Percentiles rank a stretch among this genome's conserved stretches.
Conservation (phyloP, 2,329 filamentous ascomycete genomes). For the Aureobasidium subglaciale region DNA sequence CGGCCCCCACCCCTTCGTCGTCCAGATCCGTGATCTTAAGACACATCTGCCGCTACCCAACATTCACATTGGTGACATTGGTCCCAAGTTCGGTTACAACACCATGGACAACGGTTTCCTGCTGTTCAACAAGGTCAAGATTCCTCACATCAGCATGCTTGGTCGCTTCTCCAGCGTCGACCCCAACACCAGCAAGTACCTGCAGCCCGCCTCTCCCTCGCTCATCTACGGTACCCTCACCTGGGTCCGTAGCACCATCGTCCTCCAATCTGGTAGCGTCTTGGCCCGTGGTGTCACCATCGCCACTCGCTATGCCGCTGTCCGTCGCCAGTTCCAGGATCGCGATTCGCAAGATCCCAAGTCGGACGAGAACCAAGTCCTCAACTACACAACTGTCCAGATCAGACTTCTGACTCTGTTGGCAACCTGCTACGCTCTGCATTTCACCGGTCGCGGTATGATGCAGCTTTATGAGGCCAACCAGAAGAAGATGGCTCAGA, state of each 20-base stretch:
- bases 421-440: slow-evolving; percentile 68
- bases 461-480: slow-evolving; percentile 66
- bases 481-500: slow-evolving; percentile 56
- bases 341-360: slow-evolving; percentile 55
- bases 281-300: slow-evolving; percentile 72
- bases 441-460: slow-evolving; percentile 73
- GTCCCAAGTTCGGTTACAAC: slow-evolving; percentile 72
- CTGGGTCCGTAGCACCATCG: slow-evolving; percentile 66
- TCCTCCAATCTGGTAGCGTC: slow-evolving; percentile 63
- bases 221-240: slow-evolving; percentile 70
- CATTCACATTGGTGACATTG: slow-evolving; percentile 71
- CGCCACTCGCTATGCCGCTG: slow-evolving; percentile 64
- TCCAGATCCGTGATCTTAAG: slow-evolving; percentile 63
- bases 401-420: slow-evolving; percentile 64
- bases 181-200: slow-evolving; percentile 60
- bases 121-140: slow-evolving; percentile 67
- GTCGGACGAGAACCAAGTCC: slow-evolving; percentile 64
- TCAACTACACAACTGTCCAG: slow-evolving; percentile 78
- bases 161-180: slow-evolving; percentile 64
- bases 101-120: slow-evolving; percentile 79
- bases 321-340: slow-evolving; percentile 73
- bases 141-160: slow-evolving; percentile 68
- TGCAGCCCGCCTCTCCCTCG: slow-evolving; percentile 57
- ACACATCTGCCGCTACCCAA: slow-evolving; percentile 63
- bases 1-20: slow-evolving; percentile 72